Percentiles rank a stretch among this genome's conserved stretches.
phyloP scores from a whole-genome alignment of 768 basidiomycete genomes.

The Kwoniella sp. region DNA sequence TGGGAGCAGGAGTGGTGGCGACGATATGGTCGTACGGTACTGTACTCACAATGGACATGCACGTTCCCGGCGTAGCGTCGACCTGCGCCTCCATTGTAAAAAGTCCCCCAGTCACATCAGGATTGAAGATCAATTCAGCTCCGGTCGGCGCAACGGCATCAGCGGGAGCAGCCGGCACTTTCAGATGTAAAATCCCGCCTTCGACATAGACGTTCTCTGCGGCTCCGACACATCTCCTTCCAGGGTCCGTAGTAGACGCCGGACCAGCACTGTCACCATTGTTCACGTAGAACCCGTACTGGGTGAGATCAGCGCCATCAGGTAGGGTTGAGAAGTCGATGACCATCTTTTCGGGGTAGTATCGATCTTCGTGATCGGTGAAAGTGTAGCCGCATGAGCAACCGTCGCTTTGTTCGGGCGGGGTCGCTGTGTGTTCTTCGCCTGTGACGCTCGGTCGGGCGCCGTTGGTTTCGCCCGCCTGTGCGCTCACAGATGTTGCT shows the following conservation, averaged over 20 bases:
- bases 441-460: neutral
- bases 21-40: too few species aligned
- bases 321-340: conserved; percentile 1
- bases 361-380: neutral
- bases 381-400: conserved; percentile 4
- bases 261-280: neutral
- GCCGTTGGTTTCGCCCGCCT: neutral
- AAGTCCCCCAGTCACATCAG: neutral
- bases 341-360: neutral
- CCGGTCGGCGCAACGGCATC: neutral
- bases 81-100: conserved; percentile 13
- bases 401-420: neutral
- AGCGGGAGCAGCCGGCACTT: neutral
- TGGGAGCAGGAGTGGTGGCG: too few species aligned
- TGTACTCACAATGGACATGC: conserved; percentile 3
- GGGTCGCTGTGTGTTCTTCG: neutral
- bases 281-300: neutral
- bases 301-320: conserved; percentile 2
- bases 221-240: neutral
- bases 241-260: neutral
- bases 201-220: conserved; percentile 2
- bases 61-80: conserved; percentile 4
- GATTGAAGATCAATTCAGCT: conserved; percentile 3
- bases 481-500: too few species aligned
- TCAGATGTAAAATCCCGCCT: conserved; percentile 4